Conservation (phyloP, 495 filamentous ascomycete species). For the Neurospora sp. region DNA sequence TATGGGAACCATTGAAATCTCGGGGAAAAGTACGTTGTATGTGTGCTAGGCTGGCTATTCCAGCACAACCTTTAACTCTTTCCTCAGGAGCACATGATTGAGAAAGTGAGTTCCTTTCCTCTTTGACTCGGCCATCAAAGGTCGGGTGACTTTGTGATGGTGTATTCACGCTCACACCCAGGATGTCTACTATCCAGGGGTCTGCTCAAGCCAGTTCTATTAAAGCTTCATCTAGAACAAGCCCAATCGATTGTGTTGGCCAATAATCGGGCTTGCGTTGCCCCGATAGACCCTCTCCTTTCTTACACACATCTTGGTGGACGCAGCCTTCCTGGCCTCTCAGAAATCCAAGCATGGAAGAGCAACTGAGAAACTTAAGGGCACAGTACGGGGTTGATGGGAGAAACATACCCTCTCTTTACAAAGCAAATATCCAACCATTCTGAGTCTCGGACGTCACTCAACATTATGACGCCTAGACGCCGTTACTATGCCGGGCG, state of each 20-base stretch:
- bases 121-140: neutral
- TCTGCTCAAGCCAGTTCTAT: neutral
- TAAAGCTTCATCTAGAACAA: neutral
- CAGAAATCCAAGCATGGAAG: neutral
- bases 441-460: neutral
- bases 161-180: neutral
- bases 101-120: neutral
- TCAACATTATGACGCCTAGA: neutral
- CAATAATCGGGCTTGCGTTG: neutral
- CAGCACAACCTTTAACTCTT: neutral
- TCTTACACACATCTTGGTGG: neutral
- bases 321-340: neutral
- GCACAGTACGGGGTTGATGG: neutral
- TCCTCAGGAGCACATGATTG: neutral
- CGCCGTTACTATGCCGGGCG: neutral
- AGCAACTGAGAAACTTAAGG: neutral
- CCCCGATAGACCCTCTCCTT: neutral
- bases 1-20: neutral
- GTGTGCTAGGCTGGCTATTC: neutral
- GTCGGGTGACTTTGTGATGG: neutral
- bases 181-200: neutral
- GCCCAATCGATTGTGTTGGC: neutral
- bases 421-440: neutral
- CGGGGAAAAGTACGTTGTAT: neutral
- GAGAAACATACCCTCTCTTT: neutral